A percentile compares a stretch with the other conserved stretches of the same genome.
Evolutionary conservation across 805 yeast genomes (phyloP).

Genomic region (Allodekkera sacchari): DNA sequence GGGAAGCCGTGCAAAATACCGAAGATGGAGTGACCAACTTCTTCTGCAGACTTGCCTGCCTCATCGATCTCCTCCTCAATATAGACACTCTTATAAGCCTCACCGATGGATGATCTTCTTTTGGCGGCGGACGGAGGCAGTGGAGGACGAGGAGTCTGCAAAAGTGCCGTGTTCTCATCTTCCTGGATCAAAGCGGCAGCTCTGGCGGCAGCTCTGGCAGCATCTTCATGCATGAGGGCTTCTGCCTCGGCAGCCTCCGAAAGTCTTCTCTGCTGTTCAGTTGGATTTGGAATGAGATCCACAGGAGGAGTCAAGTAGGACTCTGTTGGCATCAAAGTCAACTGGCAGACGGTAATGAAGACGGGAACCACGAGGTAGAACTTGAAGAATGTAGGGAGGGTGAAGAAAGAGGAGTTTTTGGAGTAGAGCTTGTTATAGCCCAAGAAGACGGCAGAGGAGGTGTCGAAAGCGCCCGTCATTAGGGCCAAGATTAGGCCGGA

Average conservation of each 20-base stretch:
- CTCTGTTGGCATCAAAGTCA: conserved; percentile 40
- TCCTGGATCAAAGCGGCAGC: background rate
- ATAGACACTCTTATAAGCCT: conserved; percentile 45
- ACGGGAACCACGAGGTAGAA: conserved; percentile 40
- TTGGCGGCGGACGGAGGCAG: conserved; percentile 8
- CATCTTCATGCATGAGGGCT: conserved; percentile 12
- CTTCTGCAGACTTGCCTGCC: conserved; percentile 18
- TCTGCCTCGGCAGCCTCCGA: conserved; percentile 22
- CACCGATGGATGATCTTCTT: conserved; percentile 48
- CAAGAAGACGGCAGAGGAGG: conserved; percentile 48
- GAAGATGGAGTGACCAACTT: conserved; percentile 34
- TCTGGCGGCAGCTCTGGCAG: conserved; percentile 1
- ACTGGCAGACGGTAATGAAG: conserved; percentile 38
- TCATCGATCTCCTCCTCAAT: conserved; percentile 40
- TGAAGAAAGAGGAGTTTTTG: conserved; percentile 26
- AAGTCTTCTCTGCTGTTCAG: conserved; percentile 18
- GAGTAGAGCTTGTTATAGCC: conserved; percentile 35
- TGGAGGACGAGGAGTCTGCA: conserved; percentile 10
- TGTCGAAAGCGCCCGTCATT: conserved; percentile 51
- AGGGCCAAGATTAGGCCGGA: conserved; percentile 46
- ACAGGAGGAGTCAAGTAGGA: conserved; percentile 38
- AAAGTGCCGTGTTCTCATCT: conserved; percentile 16
- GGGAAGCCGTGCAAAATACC: conserved; percentile 49
- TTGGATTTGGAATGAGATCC: conserved; percentile 25
- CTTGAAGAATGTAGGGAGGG: conserved; percentile 36